These are phyloP conservation scores for Exsudoporus frostii DNA, from an alignment of 768 basidiomycete species.

Conservation along the genomic window DNA sequence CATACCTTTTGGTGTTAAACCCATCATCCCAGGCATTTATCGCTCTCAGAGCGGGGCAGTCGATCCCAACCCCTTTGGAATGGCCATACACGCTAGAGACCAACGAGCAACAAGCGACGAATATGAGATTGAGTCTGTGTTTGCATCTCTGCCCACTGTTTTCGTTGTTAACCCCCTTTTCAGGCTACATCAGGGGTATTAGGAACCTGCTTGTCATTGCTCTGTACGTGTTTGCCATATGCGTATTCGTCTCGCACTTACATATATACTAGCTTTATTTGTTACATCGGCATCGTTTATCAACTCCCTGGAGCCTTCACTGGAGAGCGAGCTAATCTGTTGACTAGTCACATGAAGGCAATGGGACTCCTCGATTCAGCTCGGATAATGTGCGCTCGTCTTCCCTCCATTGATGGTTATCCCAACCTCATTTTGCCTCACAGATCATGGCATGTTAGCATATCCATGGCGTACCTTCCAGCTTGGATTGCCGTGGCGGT, in stretches of 20 bases:
- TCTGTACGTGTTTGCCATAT: constrained; percentile 41
- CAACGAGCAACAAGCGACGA: constrained; percentile 56
- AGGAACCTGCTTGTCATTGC: constrained; percentile 62
- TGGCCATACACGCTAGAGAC: constrained; percentile 73
- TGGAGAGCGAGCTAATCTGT: constrained; percentile 57
- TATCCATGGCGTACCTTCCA: constrained; percentile 67
- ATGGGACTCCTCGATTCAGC: constrained; percentile 78
- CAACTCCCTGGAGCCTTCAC: constrained; percentile 72
- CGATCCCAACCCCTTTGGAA: constrained; percentile 56
- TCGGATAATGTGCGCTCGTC: constrained; percentile 47
- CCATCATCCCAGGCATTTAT: constrained; percentile 57
- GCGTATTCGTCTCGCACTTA: background rate
- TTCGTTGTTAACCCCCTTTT: background rate
- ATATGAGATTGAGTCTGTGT: constrained; percentile 54
- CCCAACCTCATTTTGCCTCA: background rate
- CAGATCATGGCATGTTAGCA: constrained; percentile 63
- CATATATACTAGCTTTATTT: constrained; percentile 49
- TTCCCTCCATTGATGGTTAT: background rate
- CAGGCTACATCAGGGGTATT: constrained; percentile 63
- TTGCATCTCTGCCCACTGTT: background rate
- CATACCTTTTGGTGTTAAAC: background rate
- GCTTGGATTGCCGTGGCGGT: constrained; percentile 70
- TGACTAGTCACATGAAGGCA: constrained; percentile 73
- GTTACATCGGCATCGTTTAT: constrained; percentile 71
- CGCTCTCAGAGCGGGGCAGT: constrained; percentile 56